Base-by-base conservation (phyloP, 306 rosid genomes). In the Dalbergia cultrata region DNA sequence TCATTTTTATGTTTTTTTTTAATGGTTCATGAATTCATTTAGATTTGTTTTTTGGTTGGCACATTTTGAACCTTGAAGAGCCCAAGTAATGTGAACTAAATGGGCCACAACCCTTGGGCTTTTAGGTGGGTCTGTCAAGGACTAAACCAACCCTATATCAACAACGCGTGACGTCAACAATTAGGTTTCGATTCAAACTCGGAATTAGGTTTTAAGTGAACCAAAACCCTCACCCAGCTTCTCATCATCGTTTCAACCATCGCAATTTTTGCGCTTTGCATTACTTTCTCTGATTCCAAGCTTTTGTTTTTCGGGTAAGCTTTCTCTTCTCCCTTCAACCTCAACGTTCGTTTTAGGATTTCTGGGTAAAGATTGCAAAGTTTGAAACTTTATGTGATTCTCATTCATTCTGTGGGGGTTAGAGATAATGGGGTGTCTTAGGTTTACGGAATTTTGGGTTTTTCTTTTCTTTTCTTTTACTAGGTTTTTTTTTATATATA, bases 301-400 rank as follows among this genome's bases (percentile, higher is more conserved):
- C 9, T 6, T 19, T 33, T 8, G 19, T 70, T 5, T 9, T 11
- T 18, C 72, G 9, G 83, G 83, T 83, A 56, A 14, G 50, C 13
- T 63, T 26, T 75, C 56, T 14, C 45, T 16, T 43, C 17, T 9
- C 54, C 41, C 43, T 19, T 47, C 77, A 18, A 2, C 18, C 34
- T 14, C 31, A 26, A 26, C 31, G 16, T 52, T 9, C 34, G 1
- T 12, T 43, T 10, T 69, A 61, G 78, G 83, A 66, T 72, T 76
- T 61, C 52, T 60, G 14, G 16, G 34, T 7, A 50, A 65, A 63
- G n/a, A 9, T 58, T 58, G 7, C 13, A 35, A 53, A 77, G 19
- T 21, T 19, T 3, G n/a, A 37, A 67, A 12, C 13, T 34, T 65
- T 19, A 4, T 57, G 63, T n/a, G 13, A 82, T 75, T 75, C 43